Evolutionary conservation across 2,329 filamentous ascomycete genomes (phyloP), one percentile per base, ranked within the genome.

Genomic region (Harringtonia aguacate): DNA sequence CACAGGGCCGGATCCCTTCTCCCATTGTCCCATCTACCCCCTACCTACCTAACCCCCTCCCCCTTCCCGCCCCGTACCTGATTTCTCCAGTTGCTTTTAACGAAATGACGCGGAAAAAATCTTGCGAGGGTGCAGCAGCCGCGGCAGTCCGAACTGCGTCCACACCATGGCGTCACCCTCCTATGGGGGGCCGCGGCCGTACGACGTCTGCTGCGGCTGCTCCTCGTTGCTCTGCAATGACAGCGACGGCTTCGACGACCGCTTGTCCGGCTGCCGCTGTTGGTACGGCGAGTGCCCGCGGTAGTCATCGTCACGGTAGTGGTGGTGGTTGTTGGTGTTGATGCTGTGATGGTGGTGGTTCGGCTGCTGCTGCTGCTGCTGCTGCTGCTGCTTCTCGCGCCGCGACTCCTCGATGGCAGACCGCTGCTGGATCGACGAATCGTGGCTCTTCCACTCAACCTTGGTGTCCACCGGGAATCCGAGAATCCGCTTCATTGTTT

Each of bases 391-490:
- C 66, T 94, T 94, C 58, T 95, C 88, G 54, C 90, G 86, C 49
- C 89, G 84, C 45, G 86, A 86, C 63, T 95, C 87, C 57, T 95
- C 89, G 51, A 95, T 88, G 18, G 86, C 86, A 27, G 83, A 85
- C 53, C 88, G 79, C 66, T 95, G 89, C 53, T 87, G 84, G 58
- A 98, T 95, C 63, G 87, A 95, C 51, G 90, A 86, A 58, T 95
- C 89, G 62, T 98, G 92, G 59, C 84, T 92, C 68, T 95, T 94
- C 79, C 89, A 98, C 55, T 92, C 81, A 48, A 98, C 83, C 57
- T 84, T 85, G 31, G 92, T 97, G 61, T 95, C 90, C 36, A 79
- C 67, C 2, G 90, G 90, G 60, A 95, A 86, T 53, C 79, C 77
- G 45, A 98, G 79, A 52, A 94, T 74, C 51, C 87, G 84, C 67